phyloP scores from a whole-genome alignment of 495 filamentous ascomycete genomes.

The Pyronema domesticum region DNA sequence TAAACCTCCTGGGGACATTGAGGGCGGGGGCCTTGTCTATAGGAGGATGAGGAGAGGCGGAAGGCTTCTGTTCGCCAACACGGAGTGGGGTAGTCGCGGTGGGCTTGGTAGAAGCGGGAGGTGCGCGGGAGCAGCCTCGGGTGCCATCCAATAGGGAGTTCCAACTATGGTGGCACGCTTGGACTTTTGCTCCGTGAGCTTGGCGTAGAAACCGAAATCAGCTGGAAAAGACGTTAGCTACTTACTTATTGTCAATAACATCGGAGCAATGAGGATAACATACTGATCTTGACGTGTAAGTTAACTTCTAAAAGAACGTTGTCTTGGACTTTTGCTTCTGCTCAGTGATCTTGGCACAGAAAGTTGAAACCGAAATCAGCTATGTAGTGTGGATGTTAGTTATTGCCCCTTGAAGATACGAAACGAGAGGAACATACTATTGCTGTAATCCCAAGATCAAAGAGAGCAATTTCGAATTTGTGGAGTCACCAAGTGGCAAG shows the following conservation, averaged over 20 bases:
- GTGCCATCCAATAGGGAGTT: constrained; percentile 95
- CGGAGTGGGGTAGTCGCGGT: constrained; percentile 20
- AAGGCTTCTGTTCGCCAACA: constrained; percentile 2
- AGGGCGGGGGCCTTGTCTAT: constrained; percentile 36
- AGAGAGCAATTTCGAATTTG: too few species aligned
- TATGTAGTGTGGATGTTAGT: too few species aligned
- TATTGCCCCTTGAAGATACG: too few species aligned
- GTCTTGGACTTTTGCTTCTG: too few species aligned
- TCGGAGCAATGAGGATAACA: constrained; percentile 25
- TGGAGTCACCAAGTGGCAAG: too few species aligned
- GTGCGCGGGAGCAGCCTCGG: constrained; percentile 37
- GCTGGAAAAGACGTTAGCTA: constrained; percentile 44
- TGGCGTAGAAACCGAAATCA: constrained; percentile 98
- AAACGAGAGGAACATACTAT: too few species aligned
- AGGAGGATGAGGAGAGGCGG: constrained; percentile 29
- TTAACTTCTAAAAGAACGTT: constrained; percentile 86
- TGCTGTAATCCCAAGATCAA: too few species aligned
- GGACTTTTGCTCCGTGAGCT: constrained; percentile 86
- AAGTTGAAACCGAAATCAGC: too few species aligned
- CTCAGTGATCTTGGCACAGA: too few species aligned
- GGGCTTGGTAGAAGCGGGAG: constrained; percentile 29
- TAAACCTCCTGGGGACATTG: constrained; percentile 47
- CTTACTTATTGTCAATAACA: too few species aligned
- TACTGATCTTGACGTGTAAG: constrained; percentile 96
- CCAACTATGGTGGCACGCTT: constrained; percentile 99